Evolutionary conservation across 2,329 filamentous ascomycete species (phyloP).

Genomic region (Alternaria ethzedia): DNA sequence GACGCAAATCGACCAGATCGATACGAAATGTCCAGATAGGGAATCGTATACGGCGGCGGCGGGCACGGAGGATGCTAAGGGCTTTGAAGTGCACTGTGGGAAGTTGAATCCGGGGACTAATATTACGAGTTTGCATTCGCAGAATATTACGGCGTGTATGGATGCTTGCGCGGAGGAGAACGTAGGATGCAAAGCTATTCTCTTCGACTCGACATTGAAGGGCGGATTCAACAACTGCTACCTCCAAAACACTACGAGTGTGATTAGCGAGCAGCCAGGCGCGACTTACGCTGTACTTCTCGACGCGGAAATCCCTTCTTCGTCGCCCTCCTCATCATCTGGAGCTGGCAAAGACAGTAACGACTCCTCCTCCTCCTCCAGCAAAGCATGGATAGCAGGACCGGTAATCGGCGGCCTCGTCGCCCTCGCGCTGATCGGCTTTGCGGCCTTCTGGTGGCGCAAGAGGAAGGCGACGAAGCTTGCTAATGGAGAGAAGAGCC

Average conservation of each 20-base stretch:
- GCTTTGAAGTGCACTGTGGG: conserved; percentile 40
- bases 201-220: conserved; percentile 33
- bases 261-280: conserved; percentile 21
- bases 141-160: conserved; percentile 40
- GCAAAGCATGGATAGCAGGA: conserved; percentile 40
- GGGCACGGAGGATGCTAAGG: conserved; percentile 16
- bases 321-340: conserved; percentile 1
- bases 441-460: conserved; percentile 25
- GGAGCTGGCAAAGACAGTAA: neutral
- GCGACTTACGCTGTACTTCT: conserved; percentile 31
- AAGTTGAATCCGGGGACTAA: conserved; percentile 37
- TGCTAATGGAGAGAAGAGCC: conserved; percentile 13
- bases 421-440: conserved; percentile 21
- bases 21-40: conserved; percentile 25
- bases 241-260: conserved; percentile 38
- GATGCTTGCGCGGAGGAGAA: conserved; percentile 34
- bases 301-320: conserved; percentile 10
- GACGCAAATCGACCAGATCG: conserved; percentile 27
- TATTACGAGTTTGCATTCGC: conserved; percentile 34
- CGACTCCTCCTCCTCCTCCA: neutral
- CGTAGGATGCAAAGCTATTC: conserved; percentile 31
- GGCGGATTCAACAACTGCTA: conserved; percentile 43
- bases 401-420: conserved; percentile 32
- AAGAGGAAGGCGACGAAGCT: conserved; percentile 4
- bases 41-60: conserved; percentile 15